Percentiles rank a stretch among this genome's conserved stretches.
Conservation (phyloP, 768 basidiomycete genomes). For the Termitomyces eurrhizus region DNA sequence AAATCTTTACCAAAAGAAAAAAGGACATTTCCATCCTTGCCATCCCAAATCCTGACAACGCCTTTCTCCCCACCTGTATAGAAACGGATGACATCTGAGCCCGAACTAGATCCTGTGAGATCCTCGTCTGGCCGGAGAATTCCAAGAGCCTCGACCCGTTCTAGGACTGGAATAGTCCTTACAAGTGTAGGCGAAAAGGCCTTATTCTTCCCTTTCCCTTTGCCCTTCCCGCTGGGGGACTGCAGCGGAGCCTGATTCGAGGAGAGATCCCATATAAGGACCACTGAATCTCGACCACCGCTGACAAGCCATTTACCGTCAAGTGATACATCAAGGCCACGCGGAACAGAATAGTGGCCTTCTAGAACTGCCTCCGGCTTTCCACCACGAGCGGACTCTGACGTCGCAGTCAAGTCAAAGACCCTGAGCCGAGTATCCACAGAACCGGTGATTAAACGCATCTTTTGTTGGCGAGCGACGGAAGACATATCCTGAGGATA, state of each 20-base stretch:
- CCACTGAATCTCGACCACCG: constrained; percentile 91
- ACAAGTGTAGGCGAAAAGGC: constrained; percentile 54
- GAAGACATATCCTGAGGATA: constrained; percentile 61
- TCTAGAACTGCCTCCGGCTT: constrained; percentile 83
- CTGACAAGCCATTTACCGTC: constrained; percentile 91
- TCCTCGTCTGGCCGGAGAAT: constrained; percentile 53
- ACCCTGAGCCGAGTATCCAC: constrained; percentile 91
- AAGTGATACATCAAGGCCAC: constrained; percentile 78
- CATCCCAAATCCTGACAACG: constrained; percentile 82
- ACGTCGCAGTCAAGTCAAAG: constrained; percentile 77
- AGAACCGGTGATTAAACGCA: constrained; percentile 87
- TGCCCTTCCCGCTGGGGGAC: constrained; percentile 38
- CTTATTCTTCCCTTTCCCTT: constrained; percentile 47
- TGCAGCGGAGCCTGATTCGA: constrained; percentile 23
- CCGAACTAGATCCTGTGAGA: constrained; percentile 38
- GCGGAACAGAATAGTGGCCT: constrained; percentile 92
- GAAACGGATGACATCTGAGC: constrained; percentile 49
- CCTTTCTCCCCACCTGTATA: constrained; percentile 95
- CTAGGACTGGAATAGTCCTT: constrained; percentile 79
- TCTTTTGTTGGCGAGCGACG: constrained; percentile 42
- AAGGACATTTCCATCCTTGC: constrained; percentile 55
- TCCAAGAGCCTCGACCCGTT: constrained; percentile 86
- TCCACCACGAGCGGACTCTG: constrained; percentile 49
- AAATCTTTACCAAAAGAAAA: constrained; percentile 53
- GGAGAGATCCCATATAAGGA: constrained; percentile 86